Base-by-base conservation (phyloP, 2,329 filamentous ascomycete genomes). In the Neonectria hederae region DNA sequence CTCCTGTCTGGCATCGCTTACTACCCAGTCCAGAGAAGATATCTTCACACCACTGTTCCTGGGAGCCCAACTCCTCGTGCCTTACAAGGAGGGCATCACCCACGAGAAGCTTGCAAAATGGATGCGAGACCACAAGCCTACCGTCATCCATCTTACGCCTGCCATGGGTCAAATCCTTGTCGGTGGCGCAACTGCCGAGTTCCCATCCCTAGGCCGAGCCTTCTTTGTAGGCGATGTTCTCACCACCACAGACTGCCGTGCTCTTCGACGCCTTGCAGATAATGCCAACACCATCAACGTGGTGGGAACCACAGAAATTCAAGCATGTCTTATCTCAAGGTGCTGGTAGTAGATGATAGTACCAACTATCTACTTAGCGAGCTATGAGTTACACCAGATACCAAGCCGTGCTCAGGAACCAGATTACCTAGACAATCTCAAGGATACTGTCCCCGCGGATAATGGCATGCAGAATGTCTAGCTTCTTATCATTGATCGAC, bases 101-200 rank as follows among this genome's bases (percentile, higher is more conserved):
- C 92, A 97, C 76, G 94, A 97, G 79, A 89, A 43, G 40, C 30
- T 72, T 3, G 90, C 90, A 5, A 93, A 97, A 75, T 99, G 96
- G 96, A 93, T 97, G 86, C 84, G 85, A 56, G 87, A 90, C 56
- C 87, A 92, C 74, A 81, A 86, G 59, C 88, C 92, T 3, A 97
- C 90, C 17, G 92, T 94, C 21, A 93, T 91, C 13, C 96, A 98
- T 79, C 81, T 98, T 42, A 99, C 96, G 1, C 96, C 96, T 10
- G 96, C 96, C 62, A 97, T 98, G 94, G 94, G 94, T 59, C 93
- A 97, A 72, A 96, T 98, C 65, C 82, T 98, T 2, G 90, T 95
- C n/a, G 94, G 94, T 46, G 93, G 92, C 69, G 92, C 93, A 24
- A 90, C 83, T 3, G 89, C 92, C 0, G 79, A 92, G 69, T 97